These are phyloP conservation scores for Torulaspora microellipsoides DNA, from an alignment of 805 yeast genomes.

Conservation along the genomic window DNA sequence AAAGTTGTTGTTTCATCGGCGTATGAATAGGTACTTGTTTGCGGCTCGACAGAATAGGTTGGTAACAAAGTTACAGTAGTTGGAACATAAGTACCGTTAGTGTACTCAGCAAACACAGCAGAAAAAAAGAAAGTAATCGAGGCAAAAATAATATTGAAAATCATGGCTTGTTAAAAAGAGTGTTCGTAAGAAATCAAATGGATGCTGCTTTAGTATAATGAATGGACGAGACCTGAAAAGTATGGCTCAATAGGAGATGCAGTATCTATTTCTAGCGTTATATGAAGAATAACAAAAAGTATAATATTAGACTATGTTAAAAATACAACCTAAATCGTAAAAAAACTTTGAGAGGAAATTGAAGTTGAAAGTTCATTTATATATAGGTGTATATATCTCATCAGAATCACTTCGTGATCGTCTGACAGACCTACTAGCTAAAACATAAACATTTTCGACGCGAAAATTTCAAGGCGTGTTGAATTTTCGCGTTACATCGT, in stretches of 20 bases:
- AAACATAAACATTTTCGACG: too few species aligned
- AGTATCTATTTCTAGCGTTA: too few species aligned
- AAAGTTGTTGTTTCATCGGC: conserved; percentile 26
- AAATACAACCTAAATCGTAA: too few species aligned
- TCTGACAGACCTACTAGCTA: too few species aligned
- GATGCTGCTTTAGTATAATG: conserved; percentile 8
- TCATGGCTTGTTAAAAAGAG: conserved; percentile 9
- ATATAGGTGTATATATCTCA: too few species aligned
- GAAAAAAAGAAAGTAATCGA: conserved; percentile 14
- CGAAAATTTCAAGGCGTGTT: too few species aligned
- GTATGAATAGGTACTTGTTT: conserved; percentile 17
- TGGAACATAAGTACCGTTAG: conserved; percentile 15
- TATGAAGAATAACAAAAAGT: too few species aligned
- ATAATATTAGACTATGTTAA: too few species aligned
- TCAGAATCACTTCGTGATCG: too few species aligned
- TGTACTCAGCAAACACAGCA: conserved; percentile 17
- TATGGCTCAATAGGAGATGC: conserved; percentile 15
- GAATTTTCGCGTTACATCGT: too few species aligned
- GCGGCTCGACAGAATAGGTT: conserved; percentile 18
- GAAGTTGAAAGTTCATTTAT: too few species aligned
- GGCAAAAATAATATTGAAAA: conserved; percentile 9
- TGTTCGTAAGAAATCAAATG: not conserved
- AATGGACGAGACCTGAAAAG: conserved; percentile 25
- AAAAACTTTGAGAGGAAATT: too few species aligned
- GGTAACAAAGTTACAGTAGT: conserved; percentile 24